Conservation (phyloP, 805 yeast species). For the Candida maltosa region DNA sequence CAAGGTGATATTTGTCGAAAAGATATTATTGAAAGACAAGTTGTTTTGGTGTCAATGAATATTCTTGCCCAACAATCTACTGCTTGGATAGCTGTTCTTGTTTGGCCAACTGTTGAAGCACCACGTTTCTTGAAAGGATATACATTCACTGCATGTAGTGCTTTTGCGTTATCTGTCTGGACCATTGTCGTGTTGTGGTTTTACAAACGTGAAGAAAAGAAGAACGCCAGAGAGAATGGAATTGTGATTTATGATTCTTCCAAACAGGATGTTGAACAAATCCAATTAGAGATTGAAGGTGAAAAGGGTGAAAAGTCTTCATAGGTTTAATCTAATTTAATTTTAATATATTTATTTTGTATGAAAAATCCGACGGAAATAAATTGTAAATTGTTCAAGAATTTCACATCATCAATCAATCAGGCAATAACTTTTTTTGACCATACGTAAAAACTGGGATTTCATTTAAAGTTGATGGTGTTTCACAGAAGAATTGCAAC, state of each 20-base stretch:
- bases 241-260: constrained; percentile 27
- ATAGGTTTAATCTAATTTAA: no score
- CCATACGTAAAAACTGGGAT: no score
- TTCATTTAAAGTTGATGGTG: no score
- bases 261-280: constrained; percentile 4
- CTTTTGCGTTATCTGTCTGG: constrained; percentile 44
- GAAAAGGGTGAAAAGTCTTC: no score
- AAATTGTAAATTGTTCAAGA: no score
- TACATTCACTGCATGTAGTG: constrained; percentile 47
- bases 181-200: constrained; percentile 50
- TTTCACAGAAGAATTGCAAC: no score
- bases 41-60: constrained; percentile 55
- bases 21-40: constrained; percentile 54
- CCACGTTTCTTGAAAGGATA: constrained; percentile 57
- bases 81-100: constrained; percentile 49
- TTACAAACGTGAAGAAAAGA: constrained; percentile 32
- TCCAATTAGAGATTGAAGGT: no score
- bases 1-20: constrained; percentile 56
- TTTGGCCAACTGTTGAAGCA: constrained; percentile 57
- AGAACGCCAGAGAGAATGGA: constrained; percentile 32
- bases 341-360: no score
- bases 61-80: constrained; percentile 52
- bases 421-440: no score
- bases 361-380: no score
- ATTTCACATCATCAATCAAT: no score